phyloP scores from a whole-genome alignment of 148 eudicot species.

The Amaranthus palmeri region DNA sequence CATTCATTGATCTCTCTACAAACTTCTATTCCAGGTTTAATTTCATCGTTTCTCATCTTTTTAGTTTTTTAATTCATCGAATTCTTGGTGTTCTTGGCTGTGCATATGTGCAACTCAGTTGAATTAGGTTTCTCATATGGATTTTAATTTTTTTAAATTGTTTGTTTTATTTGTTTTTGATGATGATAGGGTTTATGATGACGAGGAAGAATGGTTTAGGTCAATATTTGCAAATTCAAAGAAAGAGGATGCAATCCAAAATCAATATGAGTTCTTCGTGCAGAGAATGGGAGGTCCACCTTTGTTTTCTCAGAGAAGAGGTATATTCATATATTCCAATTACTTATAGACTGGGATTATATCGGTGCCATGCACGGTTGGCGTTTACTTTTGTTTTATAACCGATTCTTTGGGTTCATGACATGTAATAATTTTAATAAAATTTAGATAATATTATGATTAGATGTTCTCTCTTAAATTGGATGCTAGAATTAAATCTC shows the following conservation, averaged over 20 bases:
- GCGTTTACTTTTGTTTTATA: background rate
- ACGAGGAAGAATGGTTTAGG: constrained; percentile 93
- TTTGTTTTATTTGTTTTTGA: background rate
- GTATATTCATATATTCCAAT: constrained; percentile 23
- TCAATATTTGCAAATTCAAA: constrained; percentile 75
- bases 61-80: background rate
- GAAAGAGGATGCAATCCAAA: constrained; percentile 92
- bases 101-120: background rate
- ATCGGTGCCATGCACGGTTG: background rate
- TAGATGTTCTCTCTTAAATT: no score
- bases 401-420: no score
- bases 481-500: no score
- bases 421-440: no score
- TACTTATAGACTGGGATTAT: no score
- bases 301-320: constrained; percentile 76
- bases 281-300: constrained; percentile 97
- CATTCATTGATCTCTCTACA: constrained; percentile 81
- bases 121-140: constrained; percentile 6
- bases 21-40: constrained; percentile 74
- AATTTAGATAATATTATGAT: no score
- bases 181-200: constrained; percentile 74
- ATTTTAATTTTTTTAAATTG: background rate
- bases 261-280: constrained; percentile 89
- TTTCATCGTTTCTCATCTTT: background rate
- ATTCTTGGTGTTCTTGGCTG: background rate